Evolutionary conservation across 2,329 filamentous ascomycete species (phyloP), one percentile per base, ranked within the genome.

Genomic region (Cladosporium sp.): DNA sequence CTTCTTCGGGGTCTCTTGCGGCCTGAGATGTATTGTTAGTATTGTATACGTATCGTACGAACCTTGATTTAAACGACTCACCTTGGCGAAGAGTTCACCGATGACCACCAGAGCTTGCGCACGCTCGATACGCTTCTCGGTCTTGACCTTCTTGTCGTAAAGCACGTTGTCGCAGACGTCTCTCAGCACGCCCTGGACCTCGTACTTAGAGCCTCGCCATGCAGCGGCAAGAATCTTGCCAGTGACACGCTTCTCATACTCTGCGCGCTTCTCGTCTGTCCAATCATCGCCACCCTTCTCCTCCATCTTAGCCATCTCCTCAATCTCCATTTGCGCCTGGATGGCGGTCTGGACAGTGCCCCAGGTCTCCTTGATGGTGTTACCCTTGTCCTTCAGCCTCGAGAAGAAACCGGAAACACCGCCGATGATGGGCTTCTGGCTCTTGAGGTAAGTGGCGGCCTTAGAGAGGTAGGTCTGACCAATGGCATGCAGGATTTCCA

Each of bases 161-260:
- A 99, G 78, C 38, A 97, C 88, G 63, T 84, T 82, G 71, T 99
- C 94, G 74, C 93, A 97, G 19, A 99, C 94, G 66, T 97, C 94
- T 52, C 94, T 83, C 70, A 99, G 78, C 64, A 99, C 93, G 70
- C 92, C 89, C 80, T 97, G 93, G 65, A 99, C 97, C 81, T 99
- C 94, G 70, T 96, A 97, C 78, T 94, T 96, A 82, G 88, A 93
- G 49, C 94, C 94, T 64, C 92, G 82, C 94, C 94, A 99, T 11
- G 94, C 94, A 3, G 94, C 94, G 4, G 92, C 96, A 39, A 99
- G 84, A 65, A 99, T 97, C 84, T 99, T 99, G 70, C 94, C 94
- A 9, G 94, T 99, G 22, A 97, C 93, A 67, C 88, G 87, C 71
- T 93, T 88, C 81, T 97, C 94, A 70, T 96, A 97, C 78, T 99